These are phyloP conservation scores for Clavaria fumosa DNA, from an alignment of 768 basidiomycete genomes.

Conservation along the genomic window DNA sequence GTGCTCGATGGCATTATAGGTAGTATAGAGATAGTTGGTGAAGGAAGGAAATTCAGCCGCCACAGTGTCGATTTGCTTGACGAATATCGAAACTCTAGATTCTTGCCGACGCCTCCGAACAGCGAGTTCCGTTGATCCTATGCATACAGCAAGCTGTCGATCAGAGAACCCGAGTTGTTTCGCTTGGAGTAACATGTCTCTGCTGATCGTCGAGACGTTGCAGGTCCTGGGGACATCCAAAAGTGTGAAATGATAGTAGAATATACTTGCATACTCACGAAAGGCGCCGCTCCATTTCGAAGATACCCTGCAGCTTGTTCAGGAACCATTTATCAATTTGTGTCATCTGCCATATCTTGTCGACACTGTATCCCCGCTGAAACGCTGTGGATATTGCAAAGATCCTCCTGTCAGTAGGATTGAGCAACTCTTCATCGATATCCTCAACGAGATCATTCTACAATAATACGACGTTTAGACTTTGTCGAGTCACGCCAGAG, in stretches of 20 bases:
- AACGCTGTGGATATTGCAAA: slow-evolving; percentile 94
- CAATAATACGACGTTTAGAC: slow-evolving; percentile 3
- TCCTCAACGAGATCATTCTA: slow-evolving; percentile 82
- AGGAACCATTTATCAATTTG: slow-evolving; percentile 99
- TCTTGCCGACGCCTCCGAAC: slow-evolving; percentile 85
- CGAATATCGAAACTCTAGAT: slow-evolving; percentile 66
- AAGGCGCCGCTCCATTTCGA: slow-evolving; percentile 62
- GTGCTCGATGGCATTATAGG: slow-evolving; percentile 93
- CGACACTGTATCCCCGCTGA: slow-evolving; percentile 82
- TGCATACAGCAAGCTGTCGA: slow-evolving; percentile 65
- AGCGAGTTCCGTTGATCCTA: slow-evolving; percentile 86
- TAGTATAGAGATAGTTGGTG: slow-evolving; percentile 98
- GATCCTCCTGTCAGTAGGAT: slow-evolving; percentile 94
- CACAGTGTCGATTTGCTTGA: slow-evolving; percentile 98
- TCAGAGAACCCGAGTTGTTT: slow-evolving; percentile 98
- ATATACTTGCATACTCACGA: slow-evolving; percentile 35
- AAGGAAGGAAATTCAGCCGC: slow-evolving; percentile 98
- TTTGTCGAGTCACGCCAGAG: neutral
- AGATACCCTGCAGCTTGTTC: slow-evolving; percentile 72
- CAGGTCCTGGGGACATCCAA: slow-evolving; percentile 28
- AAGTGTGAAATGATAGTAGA: slow-evolving; percentile 5
- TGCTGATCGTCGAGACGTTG: slow-evolving; percentile 48
- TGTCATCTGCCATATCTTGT: slow-evolving; percentile 95
- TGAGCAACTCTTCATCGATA: slow-evolving; percentile 83
- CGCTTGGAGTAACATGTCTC: slow-evolving; percentile 53